Percentiles rank a stretch among this genome's conserved stretches.
Conservation (phyloP, 345 rosid genomes). For the Boechera stricta region DNA sequence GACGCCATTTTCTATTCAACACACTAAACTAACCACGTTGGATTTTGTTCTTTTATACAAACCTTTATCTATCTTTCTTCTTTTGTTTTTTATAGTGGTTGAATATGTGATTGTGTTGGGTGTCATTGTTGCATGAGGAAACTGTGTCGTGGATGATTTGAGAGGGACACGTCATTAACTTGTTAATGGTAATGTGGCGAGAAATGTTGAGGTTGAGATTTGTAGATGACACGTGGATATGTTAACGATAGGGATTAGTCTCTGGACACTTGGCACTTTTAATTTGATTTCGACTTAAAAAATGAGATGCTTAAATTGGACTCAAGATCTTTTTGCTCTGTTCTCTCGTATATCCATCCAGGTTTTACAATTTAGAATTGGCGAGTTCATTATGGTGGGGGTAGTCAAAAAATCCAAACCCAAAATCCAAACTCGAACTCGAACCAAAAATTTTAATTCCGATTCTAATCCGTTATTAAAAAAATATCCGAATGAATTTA, state of each 20-base stretch:
- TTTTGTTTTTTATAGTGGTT: slow-evolving; percentile 1
- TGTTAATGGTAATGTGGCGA: slow-evolving; percentile 15
- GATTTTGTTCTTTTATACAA: background rate
- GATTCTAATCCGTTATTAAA: too few relatives aligned
- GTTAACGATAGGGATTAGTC: slow-evolving; percentile 9
- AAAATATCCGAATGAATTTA: too few relatives aligned
- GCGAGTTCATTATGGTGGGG: too few relatives aligned
- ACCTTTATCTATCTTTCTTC: background rate
- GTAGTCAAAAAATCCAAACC: too few relatives aligned
- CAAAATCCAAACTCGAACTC: too few relatives aligned
- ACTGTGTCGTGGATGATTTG: background rate
- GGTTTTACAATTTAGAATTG: too few relatives aligned
- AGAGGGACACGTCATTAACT: slow-evolving; percentile 24
- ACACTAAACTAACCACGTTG: background rate
- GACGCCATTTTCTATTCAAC: slow-evolving; percentile 31
- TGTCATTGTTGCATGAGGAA: slow-evolving; percentile 40
- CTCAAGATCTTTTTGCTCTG: too few relatives aligned
- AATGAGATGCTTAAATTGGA: background rate
- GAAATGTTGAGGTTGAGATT: background rate
- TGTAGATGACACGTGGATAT: slow-evolving; percentile 22
- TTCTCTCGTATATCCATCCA: too few relatives aligned
- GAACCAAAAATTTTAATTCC: too few relatives aligned
- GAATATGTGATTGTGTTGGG: slow-evolving; percentile 3
- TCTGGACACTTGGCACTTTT: slow-evolving; percentile 27
- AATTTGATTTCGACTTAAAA: background rate